phyloP scores from a whole-genome alignment of 768 basidiomycete species.

The Boletus rufocinnamomeus region DNA sequence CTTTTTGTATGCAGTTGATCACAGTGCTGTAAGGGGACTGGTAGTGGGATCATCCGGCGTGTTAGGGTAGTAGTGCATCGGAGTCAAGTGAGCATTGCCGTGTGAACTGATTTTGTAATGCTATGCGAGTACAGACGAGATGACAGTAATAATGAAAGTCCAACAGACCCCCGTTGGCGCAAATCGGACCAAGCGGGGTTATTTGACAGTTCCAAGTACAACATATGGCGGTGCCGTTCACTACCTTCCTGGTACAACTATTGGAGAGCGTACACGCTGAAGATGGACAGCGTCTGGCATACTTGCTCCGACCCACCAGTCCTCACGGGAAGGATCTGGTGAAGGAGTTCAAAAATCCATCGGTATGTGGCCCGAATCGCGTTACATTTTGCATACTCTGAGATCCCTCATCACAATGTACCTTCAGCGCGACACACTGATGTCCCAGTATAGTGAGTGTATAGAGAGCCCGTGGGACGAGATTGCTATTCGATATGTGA shows the following conservation, averaged over 20 bases:
- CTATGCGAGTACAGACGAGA: too few species aligned
- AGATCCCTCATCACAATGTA: slow-evolving; percentile 38
- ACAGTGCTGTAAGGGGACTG: too few species aligned
- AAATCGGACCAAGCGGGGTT: not conserved
- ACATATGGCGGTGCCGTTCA: slow-evolving; percentile 49
- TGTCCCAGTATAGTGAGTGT: slow-evolving; percentile 49
- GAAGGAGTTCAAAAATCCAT: slow-evolving; percentile 66
- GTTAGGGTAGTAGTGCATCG: too few species aligned
- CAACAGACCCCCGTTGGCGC: not conserved
- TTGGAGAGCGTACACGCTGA: slow-evolving; percentile 61
- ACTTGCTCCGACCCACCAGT: slow-evolving; percentile 73
- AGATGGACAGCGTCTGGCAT: slow-evolving; percentile 70
- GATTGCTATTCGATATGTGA: slow-evolving; percentile 79
- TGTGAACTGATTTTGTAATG: too few species aligned
- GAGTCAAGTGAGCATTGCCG: too few species aligned
- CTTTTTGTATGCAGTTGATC: too few species aligned
- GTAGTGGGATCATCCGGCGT: too few species aligned
- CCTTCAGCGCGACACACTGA: slow-evolving; percentile 23
- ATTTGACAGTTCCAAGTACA: not conserved
- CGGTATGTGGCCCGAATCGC: slow-evolving; percentile 35
- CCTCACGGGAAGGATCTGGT: slow-evolving; percentile 76
- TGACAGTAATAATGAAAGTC: too few species aligned
- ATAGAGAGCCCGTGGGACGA: slow-evolving; percentile 84
- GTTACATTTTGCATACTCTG: not conserved
- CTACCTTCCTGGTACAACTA: slow-evolving; percentile 59